A percentile compares a stretch with the other conserved stretches of the same genome.
These are phyloP conservation scores for Raddia guianensis DNA, from an alignment of 176 grass and related monocot species.

Conservation along the genomic window DNA sequence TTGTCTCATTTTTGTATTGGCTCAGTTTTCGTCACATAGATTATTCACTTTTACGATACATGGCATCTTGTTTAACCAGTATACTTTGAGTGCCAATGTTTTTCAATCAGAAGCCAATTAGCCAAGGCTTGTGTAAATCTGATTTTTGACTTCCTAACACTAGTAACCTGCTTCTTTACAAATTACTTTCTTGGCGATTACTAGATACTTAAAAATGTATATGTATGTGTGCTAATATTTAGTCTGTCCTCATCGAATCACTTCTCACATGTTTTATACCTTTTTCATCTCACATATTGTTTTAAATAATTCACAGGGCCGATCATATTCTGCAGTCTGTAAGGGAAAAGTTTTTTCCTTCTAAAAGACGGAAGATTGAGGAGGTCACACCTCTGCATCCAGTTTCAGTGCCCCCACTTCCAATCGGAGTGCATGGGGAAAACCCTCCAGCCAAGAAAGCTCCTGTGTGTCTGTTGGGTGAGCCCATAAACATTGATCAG, in stretches of 20 bases:
- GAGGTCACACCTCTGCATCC: conserved; percentile 10
- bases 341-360: conserved; percentile 7
- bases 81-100: not conserved
- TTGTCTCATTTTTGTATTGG: not conserved
- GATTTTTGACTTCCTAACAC: not conserved
- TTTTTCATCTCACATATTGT: conserved; percentile 6
- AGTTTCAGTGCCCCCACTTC: not conserved
- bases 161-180: not conserved
- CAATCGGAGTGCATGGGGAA: not conserved
- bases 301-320: not conserved
- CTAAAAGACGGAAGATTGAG: not conserved
- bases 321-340: conserved; percentile 1
- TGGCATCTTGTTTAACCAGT: not conserved
- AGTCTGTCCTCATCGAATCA: not conserved
- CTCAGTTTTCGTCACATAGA: not conserved
- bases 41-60: not conserved
- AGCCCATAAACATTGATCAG: not conserved
- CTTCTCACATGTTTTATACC: not conserved
- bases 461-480: not conserved
- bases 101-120: not conserved
- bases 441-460: not conserved
- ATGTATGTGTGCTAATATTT: not conserved
- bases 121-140: not conserved
- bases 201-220: not conserved
- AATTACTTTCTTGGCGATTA: not conserved